A percentile compares a stretch with the other conserved stretches of the same genome.
Evolutionary conservation across 2,329 filamentous ascomycete species (phyloP).

Genomic region (Aspergillus melleus): DNA sequence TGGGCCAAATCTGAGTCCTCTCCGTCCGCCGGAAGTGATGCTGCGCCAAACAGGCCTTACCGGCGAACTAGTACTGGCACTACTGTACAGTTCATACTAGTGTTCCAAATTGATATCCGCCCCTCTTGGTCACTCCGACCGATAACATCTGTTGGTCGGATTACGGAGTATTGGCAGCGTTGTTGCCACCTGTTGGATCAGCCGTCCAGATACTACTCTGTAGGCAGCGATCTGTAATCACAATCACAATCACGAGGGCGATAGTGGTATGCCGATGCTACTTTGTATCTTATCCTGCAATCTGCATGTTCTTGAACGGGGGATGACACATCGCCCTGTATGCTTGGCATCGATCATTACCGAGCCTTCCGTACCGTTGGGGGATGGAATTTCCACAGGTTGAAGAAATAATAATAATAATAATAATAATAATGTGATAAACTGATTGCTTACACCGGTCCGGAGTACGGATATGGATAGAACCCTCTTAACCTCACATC

Average conservation of each 20-base stretch:
- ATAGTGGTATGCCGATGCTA: background rate
- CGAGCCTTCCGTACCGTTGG: background rate
- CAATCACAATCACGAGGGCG: background rate
- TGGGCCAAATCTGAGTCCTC: background rate
- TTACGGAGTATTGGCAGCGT: background rate
- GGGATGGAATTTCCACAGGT: background rate
- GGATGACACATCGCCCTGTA: background rate
- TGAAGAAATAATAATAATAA: background rate
- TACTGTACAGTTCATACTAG: slow-evolving; percentile 10
- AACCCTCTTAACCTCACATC: background rate
- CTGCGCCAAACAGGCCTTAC: slow-evolving; percentile 1
- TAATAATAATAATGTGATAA: background rate
- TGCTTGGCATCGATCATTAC: background rate
- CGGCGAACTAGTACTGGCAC: slow-evolving; percentile 2
- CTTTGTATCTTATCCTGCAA: no score
- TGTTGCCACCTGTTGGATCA: background rate
- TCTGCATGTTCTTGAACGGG: background rate
- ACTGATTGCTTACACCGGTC: background rate
- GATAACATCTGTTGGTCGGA: background rate
- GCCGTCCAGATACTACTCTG: background rate
- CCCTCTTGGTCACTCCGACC: background rate
- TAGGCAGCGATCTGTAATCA: background rate
- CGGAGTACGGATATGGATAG: background rate
- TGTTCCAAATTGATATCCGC: slow-evolving; percentile 12
- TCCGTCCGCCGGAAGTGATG: no score